A percentile compares a stretch with the other conserved stretches of the same genome.
Evolutionary conservation across 805 yeast genomes (phyloP).

Genomic region (Starmera dryadoides): DNA sequence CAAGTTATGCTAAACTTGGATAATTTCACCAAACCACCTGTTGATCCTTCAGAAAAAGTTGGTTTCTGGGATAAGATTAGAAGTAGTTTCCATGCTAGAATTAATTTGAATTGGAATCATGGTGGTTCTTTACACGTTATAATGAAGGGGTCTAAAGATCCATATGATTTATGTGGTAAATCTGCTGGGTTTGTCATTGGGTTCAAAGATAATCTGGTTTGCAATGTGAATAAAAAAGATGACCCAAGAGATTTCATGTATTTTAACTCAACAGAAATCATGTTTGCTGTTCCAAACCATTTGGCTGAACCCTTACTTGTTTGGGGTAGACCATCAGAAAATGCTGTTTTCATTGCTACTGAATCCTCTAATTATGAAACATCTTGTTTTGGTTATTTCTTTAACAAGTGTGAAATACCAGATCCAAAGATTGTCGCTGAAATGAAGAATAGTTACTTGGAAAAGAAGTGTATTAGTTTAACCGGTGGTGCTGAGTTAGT

Average conservation of each 20-base stretch:
- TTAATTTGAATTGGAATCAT: slow-evolving; percentile 43
- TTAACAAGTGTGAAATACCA: slow-evolving; percentile 18
- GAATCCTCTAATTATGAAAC: slow-evolving; percentile 34
- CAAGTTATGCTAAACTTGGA: slow-evolving; percentile 74
- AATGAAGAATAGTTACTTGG: slow-evolving; percentile 26
- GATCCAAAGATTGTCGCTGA: slow-evolving; percentile 13
- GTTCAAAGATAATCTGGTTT: slow-evolving; percentile 55
- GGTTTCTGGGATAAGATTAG: slow-evolving; percentile 94
- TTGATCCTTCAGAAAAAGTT: slow-evolving; percentile 75
- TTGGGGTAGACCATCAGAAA: slow-evolving; percentile 48
- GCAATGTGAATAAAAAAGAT: slow-evolving; percentile 58
- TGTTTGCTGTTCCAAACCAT: slow-evolving; percentile 74
- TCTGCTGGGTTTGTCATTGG: slow-evolving; percentile 74
- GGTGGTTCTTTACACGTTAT: slow-evolving; percentile 48
- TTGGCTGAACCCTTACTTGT: slow-evolving; percentile 43
- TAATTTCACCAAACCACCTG: slow-evolving; percentile 81
- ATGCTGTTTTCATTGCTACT: slow-evolving; percentile 39
- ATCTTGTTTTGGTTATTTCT: slow-evolving; percentile 43
- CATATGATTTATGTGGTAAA: slow-evolving; percentile 60
- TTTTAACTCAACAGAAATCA: slow-evolving; percentile 52
- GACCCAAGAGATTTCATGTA: slow-evolving; percentile 63
- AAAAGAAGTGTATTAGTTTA: slow-evolving; percentile 48
- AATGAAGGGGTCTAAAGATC: slow-evolving; percentile 72
- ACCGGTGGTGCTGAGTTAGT: slow-evolving; percentile 55
- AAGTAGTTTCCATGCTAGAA: slow-evolving; percentile 66